Evolutionary conservation across 1,139 yeast genomes (phyloP).

Genomic region (Geotrichum klebahnii): DNA sequence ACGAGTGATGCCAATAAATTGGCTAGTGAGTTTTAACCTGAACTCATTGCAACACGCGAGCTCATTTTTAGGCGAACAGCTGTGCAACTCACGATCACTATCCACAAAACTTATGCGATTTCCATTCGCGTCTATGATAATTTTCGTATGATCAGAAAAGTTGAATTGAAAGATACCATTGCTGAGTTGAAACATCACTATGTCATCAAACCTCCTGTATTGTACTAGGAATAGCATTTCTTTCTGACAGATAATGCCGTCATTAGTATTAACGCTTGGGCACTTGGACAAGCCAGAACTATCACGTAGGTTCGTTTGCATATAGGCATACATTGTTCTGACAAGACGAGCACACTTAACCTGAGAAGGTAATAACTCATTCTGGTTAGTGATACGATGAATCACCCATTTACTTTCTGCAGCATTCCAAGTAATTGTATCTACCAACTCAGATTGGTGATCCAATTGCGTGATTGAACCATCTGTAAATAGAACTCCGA

Average conservation of each 20-base stretch:
- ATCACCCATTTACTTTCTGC: neutral
- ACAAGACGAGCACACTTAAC: neutral
- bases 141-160: conserved; percentile 89
- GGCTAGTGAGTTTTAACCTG: neutral
- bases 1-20: neutral
- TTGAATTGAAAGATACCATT: conserved; percentile 91
- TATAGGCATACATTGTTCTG: neutral
- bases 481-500: conserved; percentile 64
- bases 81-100: neutral
- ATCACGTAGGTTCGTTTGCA: neutral
- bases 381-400: neutral
- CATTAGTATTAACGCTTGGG: too few relatives aligned
- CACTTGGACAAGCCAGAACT: neutral
- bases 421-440: neutral
- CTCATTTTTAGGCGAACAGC: neutral
- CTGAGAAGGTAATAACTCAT: neutral
- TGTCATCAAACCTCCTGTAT: conserved; percentile 14
- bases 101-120: neutral
- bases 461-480: conserved; percentile 26
- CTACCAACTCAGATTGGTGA: conserved; percentile 15
- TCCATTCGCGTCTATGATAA: conserved; percentile 30
- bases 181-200: conserved; percentile 81
- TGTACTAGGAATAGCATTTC: neutral
- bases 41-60: neutral
- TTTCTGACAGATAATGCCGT: neutral